A percentile compares a stretch with the other conserved stretches of the same genome.
Conservation (phyloP, 1,284 basidiomycete species). For the Cryptococcus deneoformans region DNA sequence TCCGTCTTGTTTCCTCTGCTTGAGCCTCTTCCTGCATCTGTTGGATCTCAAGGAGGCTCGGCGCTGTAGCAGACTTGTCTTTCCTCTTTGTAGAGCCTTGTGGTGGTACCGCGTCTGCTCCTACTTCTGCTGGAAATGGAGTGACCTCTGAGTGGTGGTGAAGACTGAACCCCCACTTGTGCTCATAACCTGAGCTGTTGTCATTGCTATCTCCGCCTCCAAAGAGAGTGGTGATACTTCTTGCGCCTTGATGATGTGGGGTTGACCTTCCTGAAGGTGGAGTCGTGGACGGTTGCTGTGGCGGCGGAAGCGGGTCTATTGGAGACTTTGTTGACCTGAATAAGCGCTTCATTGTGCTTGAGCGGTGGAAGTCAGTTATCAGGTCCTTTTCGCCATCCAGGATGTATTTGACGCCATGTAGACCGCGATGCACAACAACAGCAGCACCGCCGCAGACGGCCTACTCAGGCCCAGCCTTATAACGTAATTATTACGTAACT, state of each 20-base stretch:
- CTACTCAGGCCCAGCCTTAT: not conserved
- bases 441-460: not conserved
- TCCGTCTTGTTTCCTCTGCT: slow-evolving; percentile 4
- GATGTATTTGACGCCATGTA: not conserved
- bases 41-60: slow-evolving; percentile 24
- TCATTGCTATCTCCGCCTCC: not conserved
- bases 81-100: slow-evolving; percentile 1
- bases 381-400: not conserved
- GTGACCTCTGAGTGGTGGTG: not conserved
- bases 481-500: not conserved
- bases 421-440: not conserved
- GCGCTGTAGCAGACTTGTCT: slow-evolving; percentile 9
- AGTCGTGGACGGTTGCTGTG: not conserved
- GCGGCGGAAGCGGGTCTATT: slow-evolving; percentile 14
- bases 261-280: slow-evolving; percentile 11
- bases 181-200: not conserved
- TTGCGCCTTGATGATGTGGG: not conserved
- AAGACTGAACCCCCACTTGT: not conserved
- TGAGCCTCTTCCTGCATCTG: slow-evolving; percentile 15
- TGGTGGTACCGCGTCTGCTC: not conserved
- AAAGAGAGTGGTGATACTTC: slow-evolving; percentile 1
- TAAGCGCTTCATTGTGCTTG: slow-evolving; percentile 14
- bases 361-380: not conserved
- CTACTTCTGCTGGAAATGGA: not conserved
- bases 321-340: slow-evolving; percentile 16